Base-by-base conservation (phyloP, 257 asterid species). In the Nicotiana tabacum region DNA sequence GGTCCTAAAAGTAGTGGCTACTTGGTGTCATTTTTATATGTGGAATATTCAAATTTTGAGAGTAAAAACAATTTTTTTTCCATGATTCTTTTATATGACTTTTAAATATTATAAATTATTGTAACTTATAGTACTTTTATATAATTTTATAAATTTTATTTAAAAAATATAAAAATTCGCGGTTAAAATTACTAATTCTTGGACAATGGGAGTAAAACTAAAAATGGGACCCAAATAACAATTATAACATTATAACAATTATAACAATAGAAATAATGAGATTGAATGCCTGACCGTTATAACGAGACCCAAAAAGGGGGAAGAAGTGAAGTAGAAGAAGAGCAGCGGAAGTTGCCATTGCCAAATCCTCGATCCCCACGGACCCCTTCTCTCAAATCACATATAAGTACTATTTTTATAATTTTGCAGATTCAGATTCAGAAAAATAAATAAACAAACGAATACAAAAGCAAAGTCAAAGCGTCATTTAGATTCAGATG, bases 231-330 rank as follows among this genome's bases (percentile, higher is more conserved):
- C 64, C 64, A 18, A 43, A 57, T 16, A 57, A 16, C 9, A 15
- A 16, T 33, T 33, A 33, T 2, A 32, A 32, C 33, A 32, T 30
- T 30, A 30, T 32, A 32, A 32, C 35, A 32, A 32, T 2, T 33
- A 33, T 17, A 56, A 2, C 2, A 17, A 39, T 1, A 39, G n/a
- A 21, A 48, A 24, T 13, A 74, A 13, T 74, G 24, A 7, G 62
- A 74, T 48, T 24, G 13, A 48, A 74, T 27, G 27, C 11, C 43
- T 48, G 62, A 74, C 80, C 57, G 80, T 74, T 74, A 74, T 74
- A 74, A 74, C 80, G 79, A 74, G 62, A 74, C 48, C 80, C 24
- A 3, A 27, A 74, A 74, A 74, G 80, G 11, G 58, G 58, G 60
- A 43, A 70, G 33, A 43, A 43, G 61, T 48, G 39, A 74, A 48